Base-by-base conservation (phyloP, 495 filamentous ascomycete species). In the Penicillium herquei region DNA sequence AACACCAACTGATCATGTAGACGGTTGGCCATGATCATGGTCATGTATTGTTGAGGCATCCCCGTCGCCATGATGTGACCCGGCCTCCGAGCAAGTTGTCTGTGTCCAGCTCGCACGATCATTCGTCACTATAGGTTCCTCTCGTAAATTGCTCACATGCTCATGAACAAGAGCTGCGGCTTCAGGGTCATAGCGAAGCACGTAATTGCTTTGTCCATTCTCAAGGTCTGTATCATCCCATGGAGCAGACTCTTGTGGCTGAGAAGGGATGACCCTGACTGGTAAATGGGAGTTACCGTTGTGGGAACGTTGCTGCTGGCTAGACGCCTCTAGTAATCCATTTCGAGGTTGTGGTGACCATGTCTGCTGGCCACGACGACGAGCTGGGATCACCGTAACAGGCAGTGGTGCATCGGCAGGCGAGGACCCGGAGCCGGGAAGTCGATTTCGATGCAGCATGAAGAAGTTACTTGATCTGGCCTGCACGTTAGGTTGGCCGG, bases 381-480 rank as follows among this genome's bases (percentile, higher is more conserved):
- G 84, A 3, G 87, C 85, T 0, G 87, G 87, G 44, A 91, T 87
- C 26, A 88, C 75, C 7, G 84, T 88, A 18, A 89, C 78, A 2
- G 85, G 84, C 7, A 88, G 61, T 7, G 66, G 68, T 1, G 72
- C 66, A 35, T 70, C 59, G 6, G 59, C 41, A 40, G 56, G 58
- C 34, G 70, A 66, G 55, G 68, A 48, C 40, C 63, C 63, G 37
- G 66, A 56, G 13, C 58, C 69, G 10, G 53, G 58, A 42, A 39
- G 62, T 37, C 53, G 51, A 52, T 52, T 70, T 45, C 61, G 66
- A 54, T 58, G 62, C 51, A 68, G 59, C 30, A 62, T 56, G 51
- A 78, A 76, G 51, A 73, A 67, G 47, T 70, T 65, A 35, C 62
- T 63, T 1, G 42, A 44, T 50, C 62, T 64, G 12, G 54, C 21